Evolutionary conservation across 192 early-diverging fungal species (phyloP).

Genomic region (Umbelopsis sp.): DNA sequence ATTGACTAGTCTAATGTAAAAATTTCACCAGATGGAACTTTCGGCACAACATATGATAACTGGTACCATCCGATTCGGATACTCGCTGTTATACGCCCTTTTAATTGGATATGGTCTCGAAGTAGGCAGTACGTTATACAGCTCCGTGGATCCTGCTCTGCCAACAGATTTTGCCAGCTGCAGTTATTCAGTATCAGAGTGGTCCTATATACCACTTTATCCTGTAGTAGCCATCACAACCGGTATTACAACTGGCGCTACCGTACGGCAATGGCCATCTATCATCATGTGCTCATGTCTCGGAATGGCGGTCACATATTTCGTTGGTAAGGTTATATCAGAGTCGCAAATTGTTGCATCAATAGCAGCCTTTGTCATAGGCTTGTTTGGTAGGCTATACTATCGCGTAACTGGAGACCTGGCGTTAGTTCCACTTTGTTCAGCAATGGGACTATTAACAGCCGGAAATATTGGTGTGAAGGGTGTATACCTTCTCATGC

Average conservation of each 20-base stretch:
- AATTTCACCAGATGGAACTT: slow-evolving; percentile 64
- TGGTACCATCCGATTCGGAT: slow-evolving; percentile 62
- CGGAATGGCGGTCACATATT: slow-evolving; percentile 10
- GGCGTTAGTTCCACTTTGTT: slow-evolving; percentile 80
- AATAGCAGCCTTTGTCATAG: slow-evolving; percentile 45
- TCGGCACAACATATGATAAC: slow-evolving; percentile 86
- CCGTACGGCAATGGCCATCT: slow-evolving; percentile 37
- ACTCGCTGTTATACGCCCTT: slow-evolving; percentile 55
- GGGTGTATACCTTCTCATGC: slow-evolving; percentile 27
- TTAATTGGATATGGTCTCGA: slow-evolving; percentile 75
- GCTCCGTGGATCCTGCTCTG: slow-evolving; percentile 10
- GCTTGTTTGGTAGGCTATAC: slow-evolving; percentile 41
- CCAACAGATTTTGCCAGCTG: slow-evolving; percentile 16
- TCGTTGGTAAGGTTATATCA: slow-evolving; percentile 30
- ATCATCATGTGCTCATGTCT: slow-evolving; percentile 18
- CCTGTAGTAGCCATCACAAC: slow-evolving; percentile 35
- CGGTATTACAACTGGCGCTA: slow-evolving; percentile 31
- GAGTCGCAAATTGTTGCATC: slow-evolving; percentile 40
- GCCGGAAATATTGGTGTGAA: slow-evolving; percentile 66
- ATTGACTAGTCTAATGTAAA: background rate
- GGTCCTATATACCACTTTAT: slow-evolving; percentile 44
- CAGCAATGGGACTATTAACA: slow-evolving; percentile 77
- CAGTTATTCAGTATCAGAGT: slow-evolving; percentile 9
- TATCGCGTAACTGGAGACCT: slow-evolving; percentile 51
- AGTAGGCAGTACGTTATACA: slow-evolving; percentile 25